Percentiles rank a stretch among this genome's conserved stretches.
phyloP scores from a whole-genome alignment of 768 basidiomycete species.

The Termitomyces sp. region DNA sequence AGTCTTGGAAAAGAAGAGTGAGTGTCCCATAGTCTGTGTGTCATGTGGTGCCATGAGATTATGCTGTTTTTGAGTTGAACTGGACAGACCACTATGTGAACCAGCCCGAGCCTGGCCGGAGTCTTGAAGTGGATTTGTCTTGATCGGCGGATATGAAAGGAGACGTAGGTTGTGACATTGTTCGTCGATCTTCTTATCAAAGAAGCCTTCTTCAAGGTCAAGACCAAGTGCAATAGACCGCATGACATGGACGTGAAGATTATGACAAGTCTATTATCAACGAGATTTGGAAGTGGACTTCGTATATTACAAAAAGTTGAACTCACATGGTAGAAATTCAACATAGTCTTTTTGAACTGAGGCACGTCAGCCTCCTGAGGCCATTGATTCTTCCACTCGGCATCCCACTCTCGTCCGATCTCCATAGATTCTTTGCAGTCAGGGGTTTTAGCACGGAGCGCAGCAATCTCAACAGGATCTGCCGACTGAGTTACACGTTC shows the following conservation, averaged over 20 bases:
- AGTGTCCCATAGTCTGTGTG: constrained; percentile 70
- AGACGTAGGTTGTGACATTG: constrained; percentile 80
- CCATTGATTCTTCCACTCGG: constrained; percentile 77
- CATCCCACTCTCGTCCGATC: constrained; percentile 82
- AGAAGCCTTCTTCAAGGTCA: constrained; percentile 65
- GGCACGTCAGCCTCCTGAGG: constrained; percentile 58
- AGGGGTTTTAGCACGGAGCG: constrained; percentile 67
- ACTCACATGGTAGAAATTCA: constrained; percentile 66
- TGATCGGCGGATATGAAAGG: constrained; percentile 77
- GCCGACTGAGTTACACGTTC: constrained; percentile 77
- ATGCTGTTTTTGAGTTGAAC: neutral
- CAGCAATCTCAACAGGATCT: constrained; percentile 67
- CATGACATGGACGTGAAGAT: constrained; percentile 74
- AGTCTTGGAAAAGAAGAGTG: constrained; percentile 77
- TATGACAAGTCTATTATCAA: constrained; percentile 57
- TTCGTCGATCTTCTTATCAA: constrained; percentile 68
- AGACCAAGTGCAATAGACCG: constrained; percentile 81
- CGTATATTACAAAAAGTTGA: neutral
- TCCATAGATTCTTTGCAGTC: constrained; percentile 87
- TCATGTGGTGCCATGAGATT: neutral
- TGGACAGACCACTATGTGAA: constrained; percentile 60
- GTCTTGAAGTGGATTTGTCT: constrained; percentile 44
- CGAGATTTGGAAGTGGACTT: neutral
- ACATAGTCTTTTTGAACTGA: constrained; percentile 65
- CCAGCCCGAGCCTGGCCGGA: constrained; percentile 79